Conservation (phyloP, 164 flowering plant genomes). For the Saururus chinensis region DNA sequence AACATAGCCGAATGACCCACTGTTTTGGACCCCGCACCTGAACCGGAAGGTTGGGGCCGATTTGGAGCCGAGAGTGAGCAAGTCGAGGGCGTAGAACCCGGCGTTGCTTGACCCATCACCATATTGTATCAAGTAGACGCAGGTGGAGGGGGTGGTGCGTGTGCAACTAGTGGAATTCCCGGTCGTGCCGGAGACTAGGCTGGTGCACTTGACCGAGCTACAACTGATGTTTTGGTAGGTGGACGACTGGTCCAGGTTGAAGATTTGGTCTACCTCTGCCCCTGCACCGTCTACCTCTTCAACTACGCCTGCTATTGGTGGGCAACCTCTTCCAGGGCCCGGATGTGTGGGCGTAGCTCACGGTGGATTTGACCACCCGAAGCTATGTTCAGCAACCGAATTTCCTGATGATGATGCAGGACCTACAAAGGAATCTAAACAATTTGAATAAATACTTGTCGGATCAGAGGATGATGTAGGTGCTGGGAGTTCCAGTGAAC, state of each 20-base stretch:
- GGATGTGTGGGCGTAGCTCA: slow-evolving; percentile 85
- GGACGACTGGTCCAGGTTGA: slow-evolving; percentile 23
- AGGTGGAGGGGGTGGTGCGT: slow-evolving; percentile 17
- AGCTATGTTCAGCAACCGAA: slow-evolving; percentile 69
- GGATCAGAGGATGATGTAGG: slow-evolving; percentile 89
- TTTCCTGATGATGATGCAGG: slow-evolving; percentile 77
- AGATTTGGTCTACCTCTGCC: slow-evolving; percentile 23
- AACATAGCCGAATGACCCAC: slow-evolving; percentile 23
- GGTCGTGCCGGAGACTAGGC: slow-evolving; percentile 13
- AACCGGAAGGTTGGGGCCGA: slow-evolving; percentile 20
- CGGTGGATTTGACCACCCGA: slow-evolving; percentile 70
- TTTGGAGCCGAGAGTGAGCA: slow-evolving; percentile 18
- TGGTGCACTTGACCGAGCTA: slow-evolving; percentile 16
- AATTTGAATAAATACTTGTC: slow-evolving; percentile 58
- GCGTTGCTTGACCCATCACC: slow-evolving; percentile 28
- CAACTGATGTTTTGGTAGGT: slow-evolving; percentile 23
- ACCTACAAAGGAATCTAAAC: slow-evolving; percentile 76
- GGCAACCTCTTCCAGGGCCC: slow-evolving; percentile 74
- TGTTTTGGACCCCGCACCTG: slow-evolving; percentile 41
- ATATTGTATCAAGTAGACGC: slow-evolving; percentile 27
- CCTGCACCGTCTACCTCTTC: too few relatives aligned
- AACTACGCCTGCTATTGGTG: too few relatives aligned
- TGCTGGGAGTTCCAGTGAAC: slow-evolving; percentile 67
- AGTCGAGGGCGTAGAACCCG: slow-evolving; percentile 29
- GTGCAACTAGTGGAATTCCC: slow-evolving; percentile 9